Evolutionary conservation across 2,329 filamentous ascomycete species (phyloP), one percentile per base, ranked within the genome.

Genomic region (Rhynchosporium secalis): DNA sequence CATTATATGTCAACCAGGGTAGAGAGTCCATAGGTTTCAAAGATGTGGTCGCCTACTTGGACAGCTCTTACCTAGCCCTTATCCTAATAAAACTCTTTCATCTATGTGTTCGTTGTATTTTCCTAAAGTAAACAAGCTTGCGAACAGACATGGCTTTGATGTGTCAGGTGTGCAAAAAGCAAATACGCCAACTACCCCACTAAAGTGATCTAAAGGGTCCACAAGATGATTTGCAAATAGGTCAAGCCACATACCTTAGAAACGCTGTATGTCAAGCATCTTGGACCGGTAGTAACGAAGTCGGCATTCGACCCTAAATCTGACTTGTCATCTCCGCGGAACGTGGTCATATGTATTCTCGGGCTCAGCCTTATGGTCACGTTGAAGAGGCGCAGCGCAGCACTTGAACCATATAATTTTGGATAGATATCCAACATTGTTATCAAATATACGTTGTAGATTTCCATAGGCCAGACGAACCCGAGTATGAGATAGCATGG

Each of bases 61-160:
- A 54, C 36, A 3, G 13, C 48, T 7, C 33, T 29, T 26, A 3
- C 49, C 33, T n/a, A n/a, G 38, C 26, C 33, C 8, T n/a, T 36
- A 13, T 12, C 49, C 49, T 52, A 38, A 33, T 7, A 26, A 9
- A 9, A 26, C 31, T 15, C 33, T 26, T 26, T 9, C 26, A 6
- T 15, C 8, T 26, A 10, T 46, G 41, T 8, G n/a, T 20, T 54
- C 36, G 20, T 28, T 15, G 51, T 54, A 6, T 3, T 41, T 54
- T 54, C 51, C 51, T 20, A 41, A 54, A 54, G 28, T 4, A 36
- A 54, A 54, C 10, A 54, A 54, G 51, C 51, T 54, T 54, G 51
- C 51, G 51, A 54, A 15, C 3, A 52, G 38, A 33, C 49, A 52
- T 38, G 51, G 51, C 33, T 52, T n/a, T 26, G 51, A 54, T 9